Evolutionary conservation across 2,329 filamentous ascomycete genomes (phyloP).

Genomic region (Cordyceps sp.): DNA sequence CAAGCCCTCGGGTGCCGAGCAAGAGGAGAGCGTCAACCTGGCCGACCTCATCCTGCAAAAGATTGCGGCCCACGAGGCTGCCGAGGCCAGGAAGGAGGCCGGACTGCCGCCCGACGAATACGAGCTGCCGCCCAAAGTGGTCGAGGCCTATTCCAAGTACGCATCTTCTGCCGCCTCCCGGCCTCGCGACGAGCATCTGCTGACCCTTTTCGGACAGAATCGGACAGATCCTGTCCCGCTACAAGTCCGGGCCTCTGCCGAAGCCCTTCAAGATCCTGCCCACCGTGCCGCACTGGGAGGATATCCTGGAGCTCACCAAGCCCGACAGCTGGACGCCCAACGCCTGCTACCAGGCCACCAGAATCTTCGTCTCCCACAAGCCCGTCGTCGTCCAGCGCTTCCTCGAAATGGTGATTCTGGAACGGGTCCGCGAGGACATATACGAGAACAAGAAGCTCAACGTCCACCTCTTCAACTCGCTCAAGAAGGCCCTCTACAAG

Average conservation of each 20-base stretch:
- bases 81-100: slow-evolving; percentile 27
- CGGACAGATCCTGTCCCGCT: slow-evolving; percentile 74
- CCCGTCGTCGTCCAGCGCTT: slow-evolving; percentile 69
- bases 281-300: slow-evolving; percentile 79
- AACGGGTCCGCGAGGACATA: slow-evolving; percentile 86
- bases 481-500: slow-evolving; percentile 89
- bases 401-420: slow-evolving; percentile 72
- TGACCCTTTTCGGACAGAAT: slow-evolving; percentile 34
- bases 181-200: too few species aligned
- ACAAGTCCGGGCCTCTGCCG: slow-evolving; percentile 89
- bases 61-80: slow-evolving; percentile 79
- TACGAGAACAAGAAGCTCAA: slow-evolving; percentile 89
- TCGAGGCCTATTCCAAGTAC: slow-evolving; percentile 85
- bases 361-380: slow-evolving; percentile 79
- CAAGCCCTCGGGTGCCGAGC: slow-evolving; percentile 26
- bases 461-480: slow-evolving; percentile 78
- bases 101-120: slow-evolving; percentile 60
- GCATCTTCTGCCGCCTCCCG: slow-evolving; percentile 6
- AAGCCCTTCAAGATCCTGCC: slow-evolving; percentile 97
- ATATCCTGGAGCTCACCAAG: slow-evolving; percentile 68
- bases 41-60: slow-evolving; percentile 88
- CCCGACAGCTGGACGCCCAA: slow-evolving; percentile 64
- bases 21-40: slow-evolving; percentile 53
- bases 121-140: slow-evolving; percentile 76
- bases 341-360: slow-evolving; percentile 71